Base-by-base conservation (phyloP, 177 flowering plant genomes). In the Vitis hybrid region DNA sequence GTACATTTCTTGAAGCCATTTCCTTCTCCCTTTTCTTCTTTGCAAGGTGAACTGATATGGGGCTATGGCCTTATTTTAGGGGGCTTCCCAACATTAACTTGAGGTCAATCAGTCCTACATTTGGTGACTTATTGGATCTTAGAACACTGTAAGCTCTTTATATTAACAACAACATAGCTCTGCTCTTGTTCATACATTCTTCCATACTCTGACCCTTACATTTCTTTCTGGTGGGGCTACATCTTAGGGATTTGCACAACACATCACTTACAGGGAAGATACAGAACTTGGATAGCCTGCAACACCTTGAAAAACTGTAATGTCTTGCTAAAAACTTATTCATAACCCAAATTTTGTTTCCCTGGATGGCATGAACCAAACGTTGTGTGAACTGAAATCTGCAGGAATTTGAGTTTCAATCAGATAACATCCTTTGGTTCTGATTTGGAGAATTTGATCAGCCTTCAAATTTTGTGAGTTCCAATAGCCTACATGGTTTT, bases 391-490 rank as follows among this genome's bases (percentile, higher is more conserved):
- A 14, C 56, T 64, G 49, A 60, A 67, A 60, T 55, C 62, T 82
- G 74, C 90, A 92, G 97, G 86, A 90, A 92, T 72, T 79, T 92
- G 87, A 92, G 97, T 78, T 92, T 84, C 83, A 92, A 92, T 75
- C 72, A 74, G 49, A 80, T 92, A 20, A 86, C 90, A 48, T 83
- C 92, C 65, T 92, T 92, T 74, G 96, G 96, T 52, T 80, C 89
- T 20, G 90, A 85, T 63, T 71, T 90, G 71, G 81, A 72, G 66
- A 82, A 78, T 66, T 80, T 89, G 82, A 68, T 73, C 52, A 83
- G 78, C 80, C 93, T 92, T 71, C 86, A 81, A 83, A 68, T 81
- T 65, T 70, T 92, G 97, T 92, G 82, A 89, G 97, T 79, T 72
- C 2, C 14, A 55, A 50, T 6, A 5, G 39, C 56, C 48, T 55